These are phyloP conservation scores for Didymella keratinophila DNA, from an alignment of 2,329 filamentous ascomycete genomes.

Conservation along the genomic window DNA sequence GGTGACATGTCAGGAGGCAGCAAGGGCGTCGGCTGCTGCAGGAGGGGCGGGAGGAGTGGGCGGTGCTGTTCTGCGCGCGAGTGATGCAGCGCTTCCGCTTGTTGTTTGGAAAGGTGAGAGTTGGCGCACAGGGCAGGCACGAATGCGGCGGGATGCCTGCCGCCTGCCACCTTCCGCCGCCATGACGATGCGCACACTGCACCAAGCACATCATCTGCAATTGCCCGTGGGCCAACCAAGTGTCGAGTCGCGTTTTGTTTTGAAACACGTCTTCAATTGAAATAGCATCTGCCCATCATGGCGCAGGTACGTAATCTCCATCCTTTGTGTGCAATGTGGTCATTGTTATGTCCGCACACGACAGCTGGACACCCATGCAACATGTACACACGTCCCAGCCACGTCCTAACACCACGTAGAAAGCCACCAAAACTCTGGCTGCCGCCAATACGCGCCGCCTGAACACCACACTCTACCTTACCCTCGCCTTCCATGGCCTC, in stretches of 20 bases:
- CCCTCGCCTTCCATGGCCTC: constrained; percentile 72
- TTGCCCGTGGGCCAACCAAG: constrained; percentile 5
- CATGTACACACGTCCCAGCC: neutral
- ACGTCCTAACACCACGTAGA: constrained; percentile 43
- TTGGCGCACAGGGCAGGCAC: constrained; percentile 24
- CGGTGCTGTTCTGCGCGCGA: constrained; percentile 21
- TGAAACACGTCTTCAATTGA: neutral
- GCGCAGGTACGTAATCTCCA: constrained; percentile 30
- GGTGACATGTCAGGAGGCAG: constrained; percentile 25
- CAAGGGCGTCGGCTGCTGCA: constrained; percentile 22
- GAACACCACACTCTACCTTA: constrained; percentile 81
- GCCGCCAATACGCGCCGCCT: constrained; percentile 80
- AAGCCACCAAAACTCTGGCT: constrained; percentile 69
- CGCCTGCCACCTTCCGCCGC: constrained; percentile 9
- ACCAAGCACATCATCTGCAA: constrained; percentile 8
- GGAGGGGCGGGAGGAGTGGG: constrained; percentile 12
- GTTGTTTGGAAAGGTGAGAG: constrained; percentile 32
- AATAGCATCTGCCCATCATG: constrained; percentile 25
- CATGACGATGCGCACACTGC: constrained; percentile 23
- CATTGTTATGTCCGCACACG: constrained; percentile 1
- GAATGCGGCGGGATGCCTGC: constrained; percentile 14
- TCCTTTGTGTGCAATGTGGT: neutral
- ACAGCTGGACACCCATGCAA: constrained; percentile 4
- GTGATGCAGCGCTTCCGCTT: constrained; percentile 33
- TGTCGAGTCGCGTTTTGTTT: neutral